phyloP scores from a whole-genome alignment of 140 eudicot species.

The Erigeron philadelphicus region DNA sequence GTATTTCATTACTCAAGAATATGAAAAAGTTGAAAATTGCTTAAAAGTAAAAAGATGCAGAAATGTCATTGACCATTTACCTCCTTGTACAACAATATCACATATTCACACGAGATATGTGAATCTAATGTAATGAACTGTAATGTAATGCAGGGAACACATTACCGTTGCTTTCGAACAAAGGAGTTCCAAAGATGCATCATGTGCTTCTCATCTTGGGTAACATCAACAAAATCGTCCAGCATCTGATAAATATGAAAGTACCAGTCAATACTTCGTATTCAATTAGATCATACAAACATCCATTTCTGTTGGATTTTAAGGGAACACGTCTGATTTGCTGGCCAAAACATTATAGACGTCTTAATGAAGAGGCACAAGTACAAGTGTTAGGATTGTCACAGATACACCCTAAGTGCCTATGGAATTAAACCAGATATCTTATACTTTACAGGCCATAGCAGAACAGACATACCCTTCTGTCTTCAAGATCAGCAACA shows the following conservation, averaged over 20 bases:
- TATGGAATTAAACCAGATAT: conserved; percentile 7
- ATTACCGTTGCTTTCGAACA: conserved; percentile 69
- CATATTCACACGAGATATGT: neutral
- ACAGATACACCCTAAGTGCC: neutral
- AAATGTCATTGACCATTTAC: neutral
- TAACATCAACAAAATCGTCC: conserved; percentile 91
- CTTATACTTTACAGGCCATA: neutral
- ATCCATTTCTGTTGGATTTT: conserved; percentile 3
- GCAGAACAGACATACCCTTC: conserved; percentile 53
- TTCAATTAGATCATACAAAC: neutral
- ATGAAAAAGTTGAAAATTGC: neutral
- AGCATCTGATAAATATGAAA: conserved; percentile 58
- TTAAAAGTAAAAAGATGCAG: neutral
- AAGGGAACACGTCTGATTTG: neutral
- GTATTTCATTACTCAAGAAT: neutral
- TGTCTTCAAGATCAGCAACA: conserved; percentile 80
- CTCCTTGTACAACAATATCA: neutral
- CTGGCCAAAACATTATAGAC: neutral
- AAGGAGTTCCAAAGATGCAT: conserved; percentile 99
- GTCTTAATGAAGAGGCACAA: neutral
- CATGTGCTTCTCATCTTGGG: conserved; percentile 70
- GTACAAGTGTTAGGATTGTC: neutral
- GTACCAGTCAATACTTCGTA: neutral
- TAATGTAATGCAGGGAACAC: neutral
- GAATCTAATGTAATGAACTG: conserved; percentile 2